phyloP scores from a whole-genome alignment of 805 yeast genomes.

The Clavispora fructus region DNA sequence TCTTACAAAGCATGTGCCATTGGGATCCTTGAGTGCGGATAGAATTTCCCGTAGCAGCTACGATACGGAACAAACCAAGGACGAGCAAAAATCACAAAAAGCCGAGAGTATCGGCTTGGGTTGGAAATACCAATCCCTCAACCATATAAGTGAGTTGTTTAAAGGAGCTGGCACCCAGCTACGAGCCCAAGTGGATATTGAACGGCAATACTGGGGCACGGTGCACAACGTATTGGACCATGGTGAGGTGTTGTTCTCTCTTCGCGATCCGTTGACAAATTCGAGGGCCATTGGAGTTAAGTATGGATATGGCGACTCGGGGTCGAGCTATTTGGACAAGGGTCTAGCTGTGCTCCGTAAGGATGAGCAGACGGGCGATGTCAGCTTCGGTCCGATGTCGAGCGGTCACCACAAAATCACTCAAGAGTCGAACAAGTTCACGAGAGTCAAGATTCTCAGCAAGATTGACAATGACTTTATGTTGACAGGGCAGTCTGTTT shows the following conservation, averaged over 20 bases:
- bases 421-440: constrained; percentile 39
- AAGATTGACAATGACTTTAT: constrained; percentile 50
- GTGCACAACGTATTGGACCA: constrained; percentile 42
- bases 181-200: constrained; percentile 51
- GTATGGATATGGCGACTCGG: constrained; percentile 89
- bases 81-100: constrained; percentile 15
- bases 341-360: constrained; percentile 73
- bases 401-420: constrained; percentile 23
- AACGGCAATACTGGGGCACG: constrained; percentile 61
- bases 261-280: constrained; percentile 45
- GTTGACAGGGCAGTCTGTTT: constrained; percentile 53
- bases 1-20: constrained; percentile 64
- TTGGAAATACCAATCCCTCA: constrained; percentile 77
- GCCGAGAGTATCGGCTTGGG: constrained; percentile 55
- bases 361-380: constrained; percentile 29
- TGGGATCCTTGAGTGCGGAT: constrained; percentile 64
- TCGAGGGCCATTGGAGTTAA: constrained; percentile 67
- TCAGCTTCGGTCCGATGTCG: constrained; percentile 28
- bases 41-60: constrained; percentile 23
- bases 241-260: constrained; percentile 62
- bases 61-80: constrained; percentile 10
- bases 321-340: constrained; percentile 66
- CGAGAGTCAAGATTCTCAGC: constrained; percentile 56
- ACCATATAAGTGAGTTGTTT: constrained; percentile 49
- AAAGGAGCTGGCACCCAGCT: constrained; percentile 48